Evolutionary conservation across 768 basidiomycete species (phyloP).

Genomic region (Termitomyces titanicus): DNA sequence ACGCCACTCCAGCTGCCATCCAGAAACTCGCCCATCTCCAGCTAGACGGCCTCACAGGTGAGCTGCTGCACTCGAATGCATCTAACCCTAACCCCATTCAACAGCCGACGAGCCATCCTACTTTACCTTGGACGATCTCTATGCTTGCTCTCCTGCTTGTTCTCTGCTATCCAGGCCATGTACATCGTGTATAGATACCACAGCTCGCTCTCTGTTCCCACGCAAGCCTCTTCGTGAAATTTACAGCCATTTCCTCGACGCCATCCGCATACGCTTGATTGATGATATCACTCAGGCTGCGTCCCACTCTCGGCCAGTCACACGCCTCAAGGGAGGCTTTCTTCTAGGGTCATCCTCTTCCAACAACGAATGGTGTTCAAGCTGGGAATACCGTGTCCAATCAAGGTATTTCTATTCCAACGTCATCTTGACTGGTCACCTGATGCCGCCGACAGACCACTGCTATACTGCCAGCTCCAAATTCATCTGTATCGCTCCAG

Average conservation of each 20-base stretch:
- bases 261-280: slow-evolving; percentile 52
- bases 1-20: slow-evolving; percentile 26
- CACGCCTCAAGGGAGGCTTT: slow-evolving; percentile 59
- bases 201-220: slow-evolving; percentile 29
- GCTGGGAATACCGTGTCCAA: slow-evolving; percentile 55
- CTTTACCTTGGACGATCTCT: slow-evolving; percentile 47
- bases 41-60: slow-evolving; percentile 51
- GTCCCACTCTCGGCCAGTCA: slow-evolving; percentile 31
- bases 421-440: slow-evolving; percentile 1
- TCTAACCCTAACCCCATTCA: slow-evolving; percentile 21
- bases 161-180: slow-evolving; percentile 36
- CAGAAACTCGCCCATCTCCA: slow-evolving; percentile 32
- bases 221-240: slow-evolving; percentile 38
- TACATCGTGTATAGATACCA: slow-evolving; percentile 27
- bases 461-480: slow-evolving; percentile 60
- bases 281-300: slow-evolving; percentile 50
- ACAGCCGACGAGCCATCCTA: slow-evolving; percentile 39
- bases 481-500: slow-evolving; percentile 39
- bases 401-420: slow-evolving; percentile 34
- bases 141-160: slow-evolving; percentile 51
- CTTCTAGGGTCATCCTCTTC: slow-evolving; percentile 44
- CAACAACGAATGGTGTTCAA: slow-evolving; percentile 58
- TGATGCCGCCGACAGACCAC: slow-evolving; percentile 38
- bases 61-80: slow-evolving; percentile 21
- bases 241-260: slow-evolving; percentile 55